Evolutionary conservation across 192 early-diverging fungal species (phyloP), one percentile per base, ranked within the genome.

Genomic region (Coemansia sp.): DNA sequence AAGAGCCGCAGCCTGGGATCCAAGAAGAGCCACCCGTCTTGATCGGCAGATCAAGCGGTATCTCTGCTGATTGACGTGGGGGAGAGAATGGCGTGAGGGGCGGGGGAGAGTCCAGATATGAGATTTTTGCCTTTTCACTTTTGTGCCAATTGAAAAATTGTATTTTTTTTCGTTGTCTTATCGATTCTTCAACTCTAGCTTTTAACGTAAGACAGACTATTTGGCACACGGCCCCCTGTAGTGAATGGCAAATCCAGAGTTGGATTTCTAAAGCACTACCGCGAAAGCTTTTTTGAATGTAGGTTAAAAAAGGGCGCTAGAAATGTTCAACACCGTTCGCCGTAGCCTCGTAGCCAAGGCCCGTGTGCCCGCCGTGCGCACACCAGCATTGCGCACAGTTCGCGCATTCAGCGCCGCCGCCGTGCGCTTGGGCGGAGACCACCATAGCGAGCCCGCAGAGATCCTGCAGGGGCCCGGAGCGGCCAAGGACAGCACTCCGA

Each of bases 401-500:
- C 79, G 79, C 56, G 21, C 39, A 20, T 73, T 82, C 48, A 72
- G 60, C 56, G 66, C 61, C 11, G 69, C 70, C 3, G 60, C 69
- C 25, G 58, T 69, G 18, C 70, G 64, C 31, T 53, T 62, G 26
- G 72, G 78, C 48, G 68, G 65, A 62, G 62, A 58, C 36, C 47
- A 62, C 64, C 56, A 68, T 21, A 59, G 70, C n/a, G 73, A 62
- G 21, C 64, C 64, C 20, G 41, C 38, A 1, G 63, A 66, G 34
- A 75, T 82, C 18, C 31, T 73, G 31, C 69, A 76, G 61, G 90
- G 90, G 38, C 86, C 90, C 39, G 92, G 89, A 61, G 85, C 84
- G 41, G 76, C 81, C 33, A 80, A 90, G 50, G 94, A 92, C 73
- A 75, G 83, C 28, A 83, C 88, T 21, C 87, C 90, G 26, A 93